Percentiles rank a stretch among this genome's conserved stretches.
phyloP scores from a whole-genome alignment of 108 stramenopile species.

The Nitzschia palea region DNA sequence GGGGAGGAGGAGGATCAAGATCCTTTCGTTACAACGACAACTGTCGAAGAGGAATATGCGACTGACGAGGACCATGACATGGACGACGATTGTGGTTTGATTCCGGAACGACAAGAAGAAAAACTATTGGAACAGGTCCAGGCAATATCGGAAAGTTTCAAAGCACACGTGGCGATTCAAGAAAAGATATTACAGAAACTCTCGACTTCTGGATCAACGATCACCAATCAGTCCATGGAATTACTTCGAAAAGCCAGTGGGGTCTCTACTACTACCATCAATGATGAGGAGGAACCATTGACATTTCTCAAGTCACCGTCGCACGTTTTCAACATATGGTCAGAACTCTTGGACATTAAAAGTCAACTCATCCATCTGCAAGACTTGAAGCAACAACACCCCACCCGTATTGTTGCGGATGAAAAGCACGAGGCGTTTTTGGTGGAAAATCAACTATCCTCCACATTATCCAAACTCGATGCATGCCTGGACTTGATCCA shows the following conservation, averaged over 20 bases:
- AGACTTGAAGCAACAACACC: background rate
- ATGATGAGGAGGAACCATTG: too few species aligned
- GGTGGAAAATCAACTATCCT: conserved; percentile 8
- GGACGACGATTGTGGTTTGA: conserved; percentile 9
- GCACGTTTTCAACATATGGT: conserved; percentile 4
- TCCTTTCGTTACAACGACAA: too few species aligned
- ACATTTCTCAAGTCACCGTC: background rate
- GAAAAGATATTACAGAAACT: conserved; percentile 40
- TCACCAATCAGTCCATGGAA: conserved; percentile 48
- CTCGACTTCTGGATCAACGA: conserved; percentile 14
- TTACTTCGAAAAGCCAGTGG: conserved; percentile 13
- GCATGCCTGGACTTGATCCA: conserved; percentile 15
- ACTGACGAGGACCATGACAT: conserved; percentile 29
- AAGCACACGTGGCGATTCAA: conserved; percentile 22
- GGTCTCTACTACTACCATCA: background rate
- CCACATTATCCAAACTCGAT: conserved; percentile 12
- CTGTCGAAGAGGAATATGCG: conserved; percentile 19
- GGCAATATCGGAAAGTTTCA: conserved; percentile 17
- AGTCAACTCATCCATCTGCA: conserved; percentile 16
- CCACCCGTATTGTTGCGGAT: background rate
- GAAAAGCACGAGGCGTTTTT: background rate
- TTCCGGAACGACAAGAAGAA: conserved; percentile 8
- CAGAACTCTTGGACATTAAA: conserved; percentile 24
- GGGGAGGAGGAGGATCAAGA: conserved; percentile 14
- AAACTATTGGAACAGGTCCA: conserved; percentile 23